Conservation (phyloP, 441 rosid genomes). For the Populus hybrid region DNA sequence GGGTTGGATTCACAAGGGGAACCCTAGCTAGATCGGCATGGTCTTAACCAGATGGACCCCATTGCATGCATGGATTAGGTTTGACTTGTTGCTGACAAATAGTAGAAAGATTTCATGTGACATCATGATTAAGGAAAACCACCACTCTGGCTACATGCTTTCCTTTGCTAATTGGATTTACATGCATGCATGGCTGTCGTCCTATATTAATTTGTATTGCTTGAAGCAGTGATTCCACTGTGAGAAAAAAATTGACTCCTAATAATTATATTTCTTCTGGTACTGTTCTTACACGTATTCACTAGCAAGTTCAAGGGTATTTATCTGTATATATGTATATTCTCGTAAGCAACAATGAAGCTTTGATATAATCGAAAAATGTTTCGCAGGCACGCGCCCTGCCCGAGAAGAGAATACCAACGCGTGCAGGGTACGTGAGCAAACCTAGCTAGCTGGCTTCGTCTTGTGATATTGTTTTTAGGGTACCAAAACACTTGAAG, state of each 20-base stretch:
- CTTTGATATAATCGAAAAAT: background rate
- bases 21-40: background rate
- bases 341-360: background rate
- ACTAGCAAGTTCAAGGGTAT: no score
- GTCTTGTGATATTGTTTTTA: background rate
- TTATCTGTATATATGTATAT: background rate
- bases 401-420: background rate
- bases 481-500: background rate
- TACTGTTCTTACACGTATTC: background rate
- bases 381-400: background rate
- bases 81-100: constrained; percentile 29
- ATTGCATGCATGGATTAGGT: constrained; percentile 33
- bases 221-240: no score
- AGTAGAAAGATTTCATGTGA: constrained; percentile 27
- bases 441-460: background rate
- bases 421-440: background rate
- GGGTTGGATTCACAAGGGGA: background rate
- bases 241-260: constrained; percentile 2
- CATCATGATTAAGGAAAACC: constrained; percentile 32
- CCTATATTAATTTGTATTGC: no score
- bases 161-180: background rate
- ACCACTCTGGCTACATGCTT: constrained; percentile 1
- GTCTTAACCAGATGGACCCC: constrained; percentile 20
- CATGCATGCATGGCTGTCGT: constrained; percentile 1
- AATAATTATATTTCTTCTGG: background rate